Conservation (phyloP, 768 basidiomycete species). For the Collybia sp. region DNA sequence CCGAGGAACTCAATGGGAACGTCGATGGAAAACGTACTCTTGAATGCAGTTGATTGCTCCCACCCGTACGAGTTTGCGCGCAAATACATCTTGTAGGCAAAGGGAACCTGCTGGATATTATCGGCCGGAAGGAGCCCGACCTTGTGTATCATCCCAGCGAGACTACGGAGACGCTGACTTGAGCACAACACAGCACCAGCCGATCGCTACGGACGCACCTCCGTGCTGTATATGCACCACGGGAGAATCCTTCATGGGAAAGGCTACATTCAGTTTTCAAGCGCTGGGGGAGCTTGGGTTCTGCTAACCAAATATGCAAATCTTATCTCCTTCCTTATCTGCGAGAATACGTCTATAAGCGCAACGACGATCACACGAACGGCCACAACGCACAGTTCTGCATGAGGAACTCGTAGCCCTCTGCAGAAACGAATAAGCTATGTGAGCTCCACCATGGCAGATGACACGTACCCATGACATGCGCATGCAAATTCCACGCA, state of each 20-base stretch:
- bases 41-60: slow-evolving; percentile 31
- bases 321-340: slow-evolving; percentile 49
- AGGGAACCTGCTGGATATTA: slow-evolving; percentile 51
- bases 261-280: background rate
- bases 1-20: slow-evolving; percentile 44
- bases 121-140: slow-evolving; percentile 55
- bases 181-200: background rate
- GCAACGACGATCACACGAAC: background rate
- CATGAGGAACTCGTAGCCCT: slow-evolving; percentile 58
- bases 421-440: slow-evolving; percentile 15
- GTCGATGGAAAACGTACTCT: slow-evolving; percentile 39
- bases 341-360: background rate
- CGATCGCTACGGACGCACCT: slow-evolving; percentile 20
- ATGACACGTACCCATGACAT: slow-evolving; percentile 39
- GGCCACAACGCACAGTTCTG: slow-evolving; percentile 37
- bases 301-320: slow-evolving; percentile 53
- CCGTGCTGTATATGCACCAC: slow-evolving; percentile 62
- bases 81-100: slow-evolving; percentile 57
- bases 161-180: slow-evolving; percentile 8
- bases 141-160: slow-evolving; percentile 46
- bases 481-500: slow-evolving; percentile 42
- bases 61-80: slow-evolving; percentile 18
- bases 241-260: slow-evolving; percentile 41
- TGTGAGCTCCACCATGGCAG: background rate
- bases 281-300: background rate